Base-by-base conservation (phyloP, 371 early-diverging fungal genomes). In the Chytridium lagenaria region DNA sequence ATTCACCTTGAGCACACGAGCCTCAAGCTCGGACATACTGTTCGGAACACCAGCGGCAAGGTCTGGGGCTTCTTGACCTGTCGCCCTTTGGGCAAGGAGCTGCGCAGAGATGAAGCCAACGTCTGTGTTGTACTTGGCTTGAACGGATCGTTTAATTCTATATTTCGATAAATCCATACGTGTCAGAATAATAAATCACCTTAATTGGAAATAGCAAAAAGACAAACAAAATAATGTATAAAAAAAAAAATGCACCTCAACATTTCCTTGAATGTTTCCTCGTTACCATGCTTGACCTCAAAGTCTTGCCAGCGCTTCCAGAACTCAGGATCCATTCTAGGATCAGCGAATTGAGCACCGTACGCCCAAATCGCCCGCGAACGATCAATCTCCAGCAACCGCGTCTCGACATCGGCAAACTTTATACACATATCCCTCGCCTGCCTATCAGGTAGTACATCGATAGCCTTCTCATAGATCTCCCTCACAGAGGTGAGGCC, bases 241-340 rank as follows among this genome's bases (percentile, higher is more conserved):
- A 75, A 61, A 16, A 38, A 71, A 64, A 23, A 19, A 68, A 31
- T 70, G 19, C 69, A 84, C 86, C 86, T 88, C 50, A 98, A 85
- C 97, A 97, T 97, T 76, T 98, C 98, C 82, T 94, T 95, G 83
- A 95, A 98, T 3, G 98, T 96, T 69, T 97, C 97, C 81, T 99
- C 98, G 80, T 95, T 96, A 59, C 99, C 99, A 77, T 94, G 93
- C 76, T 91, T 89, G 23, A 97, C 95, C 85, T 99, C 99, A 81
- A 98, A 99, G 68, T 94, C 93, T 69, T 95, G 92, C 99, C 99
- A 99, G 57, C 79, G 82, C 71, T 91, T 85, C 99, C 99, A 98
- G 76, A 92, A 95, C 40, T 76, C 84, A 66, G 78, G 87, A 76
- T 78, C 89, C 83, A 86, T 87, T 67, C 93, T 86, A 44, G 98